phyloP scores from a whole-genome alignment of 108 stramenopile species.

The Aurantiochytrium sp. region DNA sequence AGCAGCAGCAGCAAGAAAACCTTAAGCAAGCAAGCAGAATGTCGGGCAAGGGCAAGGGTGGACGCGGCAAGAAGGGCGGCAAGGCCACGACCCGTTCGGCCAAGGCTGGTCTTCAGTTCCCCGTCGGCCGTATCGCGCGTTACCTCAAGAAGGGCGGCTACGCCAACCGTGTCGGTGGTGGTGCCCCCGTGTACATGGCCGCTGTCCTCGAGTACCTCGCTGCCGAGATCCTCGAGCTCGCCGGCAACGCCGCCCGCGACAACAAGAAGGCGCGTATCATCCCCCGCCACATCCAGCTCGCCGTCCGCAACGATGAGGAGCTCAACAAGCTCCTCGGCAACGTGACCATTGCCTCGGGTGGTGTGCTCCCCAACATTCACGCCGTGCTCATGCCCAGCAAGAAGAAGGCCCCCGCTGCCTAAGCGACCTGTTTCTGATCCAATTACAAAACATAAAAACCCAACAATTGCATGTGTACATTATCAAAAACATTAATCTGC shows the following conservation, averaged over 20 bases:
- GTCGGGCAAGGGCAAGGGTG: constrained; percentile 71
- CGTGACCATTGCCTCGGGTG: constrained; percentile 87
- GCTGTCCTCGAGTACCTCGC: constrained; percentile 90
- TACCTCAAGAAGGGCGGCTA: constrained; percentile 88
- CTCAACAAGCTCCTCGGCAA: constrained; percentile 80
- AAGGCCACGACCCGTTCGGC: constrained; percentile 64
- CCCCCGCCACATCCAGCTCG: constrained; percentile 85
- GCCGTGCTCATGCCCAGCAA: constrained; percentile 84
- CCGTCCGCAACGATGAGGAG: constrained; percentile 88
- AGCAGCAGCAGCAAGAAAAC: neutral
- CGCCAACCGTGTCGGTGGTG: constrained; percentile 82
- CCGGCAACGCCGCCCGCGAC: constrained; percentile 90
- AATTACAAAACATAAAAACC: no score
- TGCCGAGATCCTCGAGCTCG: constrained; percentile 86
- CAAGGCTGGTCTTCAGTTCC: constrained; percentile 93
- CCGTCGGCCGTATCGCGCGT: constrained; percentile 85
- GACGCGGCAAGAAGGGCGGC: constrained; percentile 56
- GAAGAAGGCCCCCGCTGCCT: constrained; percentile 12
- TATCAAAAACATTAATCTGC: no score
- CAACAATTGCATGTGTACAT: no score
- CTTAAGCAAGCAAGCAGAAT: neutral
- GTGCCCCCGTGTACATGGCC: constrained; percentile 87
- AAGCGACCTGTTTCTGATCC: no score
- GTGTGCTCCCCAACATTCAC: constrained; percentile 95
- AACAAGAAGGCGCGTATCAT: constrained; percentile 90